Conservation (phyloP, 2,329 filamentous ascomycete genomes). For the Rutstroemia sp. region DNA sequence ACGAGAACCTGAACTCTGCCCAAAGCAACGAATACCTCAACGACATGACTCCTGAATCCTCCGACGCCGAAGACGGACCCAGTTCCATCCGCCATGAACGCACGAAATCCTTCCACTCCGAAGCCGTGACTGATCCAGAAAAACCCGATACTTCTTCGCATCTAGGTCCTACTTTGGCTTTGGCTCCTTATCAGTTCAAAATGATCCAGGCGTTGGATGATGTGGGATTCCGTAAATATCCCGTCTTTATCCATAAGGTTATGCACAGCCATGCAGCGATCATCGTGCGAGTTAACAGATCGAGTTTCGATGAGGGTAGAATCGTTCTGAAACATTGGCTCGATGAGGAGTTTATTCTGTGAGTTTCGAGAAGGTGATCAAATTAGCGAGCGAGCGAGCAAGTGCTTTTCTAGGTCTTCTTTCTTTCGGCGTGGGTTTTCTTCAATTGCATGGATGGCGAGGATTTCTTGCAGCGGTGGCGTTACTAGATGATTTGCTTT, state of each 20-base stretch:
- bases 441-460: neutral
- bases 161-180: conserved; percentile 60
- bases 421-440: neutral
- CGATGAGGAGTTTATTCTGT: conserved; percentile 55
- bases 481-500: neutral
- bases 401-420: neutral
- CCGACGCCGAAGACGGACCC: conserved; percentile 32
- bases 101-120: conserved; percentile 9
- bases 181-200: conserved; percentile 72
- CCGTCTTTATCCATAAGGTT: conserved; percentile 68
- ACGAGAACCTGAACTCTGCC: conserved; percentile 26
- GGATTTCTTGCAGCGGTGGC: neutral
- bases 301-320: conserved; percentile 66
- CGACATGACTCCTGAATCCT: conserved; percentile 38
- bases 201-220: conserved; percentile 73
- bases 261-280: conserved; percentile 87
- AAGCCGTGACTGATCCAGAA: conserved; percentile 10
- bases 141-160: conserved; percentile 12
- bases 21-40: conserved; percentile 61
- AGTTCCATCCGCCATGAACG: conserved; percentile 13
- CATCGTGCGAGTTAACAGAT: conserved; percentile 65
- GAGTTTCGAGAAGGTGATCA: neutral
- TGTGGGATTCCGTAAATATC: conserved; percentile 57
- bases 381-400: neutral
- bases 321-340: conserved; percentile 78